A percentile compares a stretch with the other conserved stretches of the same genome.
Conservation (phyloP, 805 yeast genomes). For the Teunomyces atbi region DNA sequence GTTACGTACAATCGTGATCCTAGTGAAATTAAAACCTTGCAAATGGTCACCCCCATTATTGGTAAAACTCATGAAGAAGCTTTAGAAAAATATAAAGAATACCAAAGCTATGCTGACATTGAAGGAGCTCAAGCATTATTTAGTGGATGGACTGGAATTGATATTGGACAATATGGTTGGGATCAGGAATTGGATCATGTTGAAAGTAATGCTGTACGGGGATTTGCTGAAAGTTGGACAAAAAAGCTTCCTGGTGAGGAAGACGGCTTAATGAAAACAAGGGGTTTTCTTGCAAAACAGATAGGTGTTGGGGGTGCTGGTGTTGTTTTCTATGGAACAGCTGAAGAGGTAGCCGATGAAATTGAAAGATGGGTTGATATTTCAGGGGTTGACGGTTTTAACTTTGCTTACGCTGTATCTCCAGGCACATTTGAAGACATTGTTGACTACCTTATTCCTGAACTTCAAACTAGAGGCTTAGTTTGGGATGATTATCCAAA, state of each 20-base stretch:
- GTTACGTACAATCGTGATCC: background rate
- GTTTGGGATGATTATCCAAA: slow-evolving; percentile 7
- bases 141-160: slow-evolving; percentile 7
- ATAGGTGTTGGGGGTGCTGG: slow-evolving; percentile 7
- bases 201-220: slow-evolving; percentile 4
- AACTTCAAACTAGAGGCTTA: background rate
- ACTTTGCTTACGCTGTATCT: slow-evolving; percentile 4
- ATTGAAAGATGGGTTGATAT: slow-evolving; percentile 6
- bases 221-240: slow-evolving; percentile 4
- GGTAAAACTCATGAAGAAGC: slow-evolving; percentile 5
- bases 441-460: slow-evolving; percentile 5
- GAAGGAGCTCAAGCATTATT: slow-evolving; percentile 7
- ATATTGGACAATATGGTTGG: slow-evolving; percentile 4
- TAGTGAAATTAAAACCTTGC: slow-evolving; percentile 1
- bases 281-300: slow-evolving; percentile 4
- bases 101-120: slow-evolving; percentile 1
- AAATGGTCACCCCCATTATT: slow-evolving; percentile 1
- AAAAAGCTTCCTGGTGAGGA: slow-evolving; percentile 5
- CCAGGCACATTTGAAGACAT: slow-evolving; percentile 6
- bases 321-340: slow-evolving; percentile 4
- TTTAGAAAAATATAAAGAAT: slow-evolving; percentile 1
- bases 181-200: slow-evolving; percentile 4
- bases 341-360: slow-evolving; percentile 5
- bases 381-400: slow-evolving; percentile 5
- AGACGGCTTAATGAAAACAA: slow-evolving; percentile 1